phyloP scores from a whole-genome alignment of 805 yeast genomes.

The Candida gorgasii region DNA sequence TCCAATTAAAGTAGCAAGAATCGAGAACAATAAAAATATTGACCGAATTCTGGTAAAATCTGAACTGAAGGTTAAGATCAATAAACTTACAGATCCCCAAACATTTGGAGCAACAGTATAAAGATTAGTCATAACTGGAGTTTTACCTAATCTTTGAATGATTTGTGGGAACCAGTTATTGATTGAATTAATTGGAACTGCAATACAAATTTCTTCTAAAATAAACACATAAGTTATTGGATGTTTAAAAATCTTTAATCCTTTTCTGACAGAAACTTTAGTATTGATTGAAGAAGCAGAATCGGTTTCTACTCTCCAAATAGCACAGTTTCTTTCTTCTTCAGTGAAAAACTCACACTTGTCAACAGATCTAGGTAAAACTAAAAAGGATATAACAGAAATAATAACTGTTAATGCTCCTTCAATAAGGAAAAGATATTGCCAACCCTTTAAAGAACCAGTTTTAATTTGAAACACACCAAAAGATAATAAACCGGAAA shows the following conservation, averaged over 20 bases:
- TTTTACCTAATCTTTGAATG: constrained; percentile 36
- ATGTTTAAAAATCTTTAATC: constrained; percentile 44
- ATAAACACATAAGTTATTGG: constrained; percentile 48
- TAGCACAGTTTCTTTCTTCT: constrained; percentile 41
- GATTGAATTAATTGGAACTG: constrained; percentile 51
- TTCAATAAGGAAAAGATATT: constrained; percentile 46
- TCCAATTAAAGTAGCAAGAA: constrained; percentile 44
- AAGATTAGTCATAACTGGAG: constrained; percentile 42
- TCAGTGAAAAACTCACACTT: constrained; percentile 38
- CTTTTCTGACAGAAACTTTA: constrained; percentile 41
- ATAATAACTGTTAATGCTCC: constrained; percentile 41
- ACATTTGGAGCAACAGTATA: constrained; percentile 51
- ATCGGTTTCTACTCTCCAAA: constrained; percentile 43
- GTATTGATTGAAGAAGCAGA: too few species aligned
- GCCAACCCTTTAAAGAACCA: constrained; percentile 46
- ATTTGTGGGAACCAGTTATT: constrained; percentile 53
- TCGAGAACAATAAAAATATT: constrained; percentile 37
- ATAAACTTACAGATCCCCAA: constrained; percentile 46
- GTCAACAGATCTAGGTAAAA: constrained; percentile 39
- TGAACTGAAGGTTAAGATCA: constrained; percentile 41
- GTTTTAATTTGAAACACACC: constrained; percentile 40
- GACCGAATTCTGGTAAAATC: constrained; percentile 42
- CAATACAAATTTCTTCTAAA: constrained; percentile 44
- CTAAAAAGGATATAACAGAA: constrained; percentile 30
- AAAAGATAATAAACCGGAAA: constrained; percentile 36